Conservation (phyloP, 768 basidiomycete species). For the Boletus speciosus region DNA sequence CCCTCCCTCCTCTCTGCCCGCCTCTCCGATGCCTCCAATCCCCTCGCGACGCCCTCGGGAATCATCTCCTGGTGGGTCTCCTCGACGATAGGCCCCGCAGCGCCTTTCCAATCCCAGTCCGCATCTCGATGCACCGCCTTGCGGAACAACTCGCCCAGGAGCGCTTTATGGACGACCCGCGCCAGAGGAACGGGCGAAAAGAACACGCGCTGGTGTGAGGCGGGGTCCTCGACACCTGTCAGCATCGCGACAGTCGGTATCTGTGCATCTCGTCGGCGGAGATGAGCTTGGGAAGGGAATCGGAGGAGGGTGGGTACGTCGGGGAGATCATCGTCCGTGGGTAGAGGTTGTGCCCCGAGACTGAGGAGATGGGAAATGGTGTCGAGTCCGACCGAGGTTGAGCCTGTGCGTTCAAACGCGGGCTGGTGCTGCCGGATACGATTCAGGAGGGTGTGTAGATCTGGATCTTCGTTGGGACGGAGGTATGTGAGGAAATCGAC, state of each 20-base stretch:
- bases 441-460: constrained; percentile 7
- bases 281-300: not conserved
- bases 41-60: not conserved
- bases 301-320: not conserved
- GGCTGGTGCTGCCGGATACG: constrained; percentile 11
- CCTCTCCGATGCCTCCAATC: not conserved
- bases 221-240: constrained; percentile 2
- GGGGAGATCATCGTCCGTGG: constrained; percentile 4
- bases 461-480: constrained; percentile 18
- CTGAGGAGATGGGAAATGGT: constrained; percentile 21
- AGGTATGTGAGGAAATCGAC: constrained; percentile 25
- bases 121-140: constrained; percentile 15
- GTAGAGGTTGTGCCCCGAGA: constrained; percentile 8
- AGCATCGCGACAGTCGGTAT: constrained; percentile 19
- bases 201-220: not conserved
- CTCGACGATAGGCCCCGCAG: constrained; percentile 11
- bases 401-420: not conserved
- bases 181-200: constrained; percentile 23
- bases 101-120: constrained; percentile 27
- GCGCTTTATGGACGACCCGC: constrained; percentile 19
- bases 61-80: constrained; percentile 21
- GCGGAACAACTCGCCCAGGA: constrained; percentile 19
- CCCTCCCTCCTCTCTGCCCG: not conserved
- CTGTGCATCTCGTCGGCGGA: not conserved
- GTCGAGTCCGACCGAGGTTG: constrained; percentile 12